Conservation (phyloP, 257 asterid species). For the Cinchona pubescens region DNA sequence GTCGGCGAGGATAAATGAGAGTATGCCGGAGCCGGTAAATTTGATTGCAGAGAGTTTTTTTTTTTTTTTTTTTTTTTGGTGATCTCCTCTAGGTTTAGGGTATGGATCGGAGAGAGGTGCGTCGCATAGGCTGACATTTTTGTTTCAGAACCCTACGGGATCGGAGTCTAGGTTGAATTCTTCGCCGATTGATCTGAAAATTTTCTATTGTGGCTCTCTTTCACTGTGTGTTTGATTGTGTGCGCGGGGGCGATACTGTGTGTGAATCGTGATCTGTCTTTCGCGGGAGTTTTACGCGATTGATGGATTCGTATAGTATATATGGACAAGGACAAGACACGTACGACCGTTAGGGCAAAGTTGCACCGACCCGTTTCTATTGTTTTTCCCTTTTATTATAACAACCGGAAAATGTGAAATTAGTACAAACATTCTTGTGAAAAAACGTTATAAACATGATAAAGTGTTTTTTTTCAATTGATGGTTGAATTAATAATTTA, state of each 20-base stretch:
- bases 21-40: conserved; percentile 8
- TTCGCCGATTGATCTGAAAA: conserved; percentile 41
- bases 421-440: no score
- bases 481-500: no score
- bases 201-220: conserved; percentile 28
- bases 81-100: conserved; percentile 13
- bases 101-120: conserved; percentile 35
- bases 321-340: no score
- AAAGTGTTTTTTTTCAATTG: no score
- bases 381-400: no score
- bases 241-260: no score
- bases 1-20: background rate
- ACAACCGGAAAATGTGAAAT: no score
- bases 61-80: no score
- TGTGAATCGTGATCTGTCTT: background rate
- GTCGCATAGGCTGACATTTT: conserved; percentile 46
- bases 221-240: conserved; percentile 7
- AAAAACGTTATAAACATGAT: no score
- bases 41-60: background rate
- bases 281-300: conserved; percentile 12
- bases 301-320: no score
- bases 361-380: no score
- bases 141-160: conserved; percentile 42
- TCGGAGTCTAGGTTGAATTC: conserved; percentile 58
- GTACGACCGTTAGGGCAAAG: no score